phyloP scores from a whole-genome alignment of 805 yeast species.

The Pichia deserticola region DNA sequence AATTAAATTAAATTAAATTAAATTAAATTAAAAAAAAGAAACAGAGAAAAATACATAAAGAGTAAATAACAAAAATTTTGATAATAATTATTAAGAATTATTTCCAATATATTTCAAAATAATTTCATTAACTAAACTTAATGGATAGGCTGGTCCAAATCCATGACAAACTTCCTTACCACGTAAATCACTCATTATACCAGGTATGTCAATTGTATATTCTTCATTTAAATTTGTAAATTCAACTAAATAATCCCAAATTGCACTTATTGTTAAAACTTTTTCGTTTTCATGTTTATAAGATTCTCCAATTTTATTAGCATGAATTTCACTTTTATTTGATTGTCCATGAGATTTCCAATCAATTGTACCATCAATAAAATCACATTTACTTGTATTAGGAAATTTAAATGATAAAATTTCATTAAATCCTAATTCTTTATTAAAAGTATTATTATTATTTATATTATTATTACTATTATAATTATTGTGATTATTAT shows the following conservation, averaged over 20 bases:
- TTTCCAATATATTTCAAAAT: constrained; percentile 17
- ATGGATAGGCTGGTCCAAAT: constrained; percentile 61
- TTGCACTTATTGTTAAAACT: constrained; percentile 65
- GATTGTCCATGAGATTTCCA: constrained; percentile 5
- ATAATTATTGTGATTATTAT: neutral
- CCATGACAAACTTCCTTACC: constrained; percentile 78
- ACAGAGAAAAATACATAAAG: no score
- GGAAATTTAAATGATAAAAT: constrained; percentile 17
- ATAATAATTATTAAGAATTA: neutral
- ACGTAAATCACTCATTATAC: constrained; percentile 49
- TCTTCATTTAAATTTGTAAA: constrained; percentile 42
- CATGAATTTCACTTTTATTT: constrained; percentile 6
- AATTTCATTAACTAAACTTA: constrained; percentile 35
- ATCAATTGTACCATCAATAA: constrained; percentile 19
- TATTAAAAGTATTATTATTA: no score
- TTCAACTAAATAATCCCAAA: constrained; percentile 69
- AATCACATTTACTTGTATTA: constrained; percentile 17
- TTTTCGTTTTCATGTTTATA: constrained; percentile 30
- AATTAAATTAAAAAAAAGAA: neutral
- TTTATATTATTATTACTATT: no score
- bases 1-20: neutral
- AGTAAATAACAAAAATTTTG: no score
- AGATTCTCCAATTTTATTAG: constrained; percentile 12
- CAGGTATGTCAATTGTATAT: constrained; percentile 45
- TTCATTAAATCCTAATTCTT: neutral